Evolutionary conservation across 495 filamentous ascomycete species (phyloP), one percentile per base, ranked within the genome.

Genomic region (Neurospora pannonica): DNA sequence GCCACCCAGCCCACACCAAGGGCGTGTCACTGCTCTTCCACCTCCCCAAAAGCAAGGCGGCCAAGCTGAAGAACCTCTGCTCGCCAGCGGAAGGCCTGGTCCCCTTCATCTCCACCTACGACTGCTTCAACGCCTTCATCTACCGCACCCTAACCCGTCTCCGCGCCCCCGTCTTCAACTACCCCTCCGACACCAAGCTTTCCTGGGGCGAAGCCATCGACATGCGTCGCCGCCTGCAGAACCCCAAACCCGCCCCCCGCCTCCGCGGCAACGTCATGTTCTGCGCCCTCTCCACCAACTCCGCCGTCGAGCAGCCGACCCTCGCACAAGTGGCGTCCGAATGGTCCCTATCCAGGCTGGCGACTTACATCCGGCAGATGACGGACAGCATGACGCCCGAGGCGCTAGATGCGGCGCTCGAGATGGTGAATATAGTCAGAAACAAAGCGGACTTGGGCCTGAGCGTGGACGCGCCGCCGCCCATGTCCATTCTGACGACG

Each of bases 91-190:
- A 36, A 73, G 82, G 48, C 48, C 17, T 31, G 11, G 48, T 60
- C 48, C 6, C 78, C 8, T 84, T 80, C 80, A 81, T 86, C 69
- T 86, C 85, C 0, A 85, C 81, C 9, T 85, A 84, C 48, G 83
- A 86, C 69, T 83, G 84, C 31, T 84, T 81, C 46, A 77, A 78
- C 1, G 83, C 85, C 5, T 83, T 82, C 69, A 73, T 85, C 17
- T 84, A 81, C 79, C 80, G 83, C 40, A 76, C 78, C 17, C 37
- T 83, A 4, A 78, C 80, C 15, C 77, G 82, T 21, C 75, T 82
- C 17, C 82, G 83, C 8, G 78, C 80, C 1, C 74, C 80, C 0
- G 19, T 81, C 5, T 85, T 81, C 75, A 79, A 82, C 8, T 72
- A 76, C 4, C 77, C 81, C 54, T 74, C 75, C 1, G 75, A 75